A percentile compares a stretch with the other conserved stretches of the same genome.
Conservation (phyloP, 805 yeast species). For the Teunomyces gatunensis region DNA sequence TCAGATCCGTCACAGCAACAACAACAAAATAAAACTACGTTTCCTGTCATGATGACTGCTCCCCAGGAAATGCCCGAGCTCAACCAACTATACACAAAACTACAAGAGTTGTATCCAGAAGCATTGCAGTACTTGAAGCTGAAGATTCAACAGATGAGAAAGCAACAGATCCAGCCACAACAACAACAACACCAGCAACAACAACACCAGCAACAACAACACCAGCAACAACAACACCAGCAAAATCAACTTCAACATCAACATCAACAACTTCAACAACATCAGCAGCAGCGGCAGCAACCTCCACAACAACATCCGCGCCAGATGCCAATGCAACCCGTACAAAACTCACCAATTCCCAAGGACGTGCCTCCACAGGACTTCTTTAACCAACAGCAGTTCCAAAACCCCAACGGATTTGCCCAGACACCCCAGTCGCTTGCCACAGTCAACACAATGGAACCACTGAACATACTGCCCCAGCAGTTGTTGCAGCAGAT, state of each 20-base stretch:
- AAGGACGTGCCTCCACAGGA: slow-evolving; percentile 1
- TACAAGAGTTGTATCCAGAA: slow-evolving; percentile 53
- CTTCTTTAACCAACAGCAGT: slow-evolving; percentile 5
- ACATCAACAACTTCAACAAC: slow-evolving; percentile 1
- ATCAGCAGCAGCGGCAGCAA: slow-evolving; percentile 11
- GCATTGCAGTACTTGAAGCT: slow-evolving; percentile 43
- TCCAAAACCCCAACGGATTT: not conserved
- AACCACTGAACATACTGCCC: slow-evolving; percentile 29
- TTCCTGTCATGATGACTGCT: slow-evolving; percentile 52
- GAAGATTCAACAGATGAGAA: slow-evolving; percentile 39
- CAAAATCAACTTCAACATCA: not conserved
- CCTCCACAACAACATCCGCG: slow-evolving; percentile 1
- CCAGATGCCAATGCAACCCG: not conserved
- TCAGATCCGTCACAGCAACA: slow-evolving; percentile 26
- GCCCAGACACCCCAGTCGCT: not conserved
- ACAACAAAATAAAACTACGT: slow-evolving; percentile 27
- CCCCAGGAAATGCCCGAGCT: slow-evolving; percentile 58
- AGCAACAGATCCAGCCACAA: slow-evolving; percentile 22
- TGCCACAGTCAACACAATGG: not conserved
- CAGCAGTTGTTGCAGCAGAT: slow-evolving; percentile 39
- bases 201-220: slow-evolving; percentile 11
- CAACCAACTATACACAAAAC: slow-evolving; percentile 43
- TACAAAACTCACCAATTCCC: too few species aligned
- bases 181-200: slow-evolving; percentile 9
- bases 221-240: slow-evolving; percentile 8